Percentiles rank a stretch among this genome's conserved stretches.
phyloP scores from a whole-genome alignment of 164 flowering plant species.

The Dillenia turbinata region DNA sequence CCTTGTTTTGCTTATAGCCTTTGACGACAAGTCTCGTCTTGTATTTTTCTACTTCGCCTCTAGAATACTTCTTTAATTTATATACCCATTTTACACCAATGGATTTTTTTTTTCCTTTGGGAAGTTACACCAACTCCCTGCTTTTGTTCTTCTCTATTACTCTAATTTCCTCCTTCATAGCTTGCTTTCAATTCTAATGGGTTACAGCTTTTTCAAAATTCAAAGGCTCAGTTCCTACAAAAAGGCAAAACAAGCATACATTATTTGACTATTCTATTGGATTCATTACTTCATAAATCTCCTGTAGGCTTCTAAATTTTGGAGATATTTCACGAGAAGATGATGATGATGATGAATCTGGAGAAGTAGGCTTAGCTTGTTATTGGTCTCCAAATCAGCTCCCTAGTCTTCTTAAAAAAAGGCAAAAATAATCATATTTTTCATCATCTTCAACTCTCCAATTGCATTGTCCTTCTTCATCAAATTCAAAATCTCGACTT shows the following conservation, averaged over 20 bases:
- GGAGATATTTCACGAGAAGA: too few species aligned
- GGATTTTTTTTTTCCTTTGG: conserved; percentile 2
- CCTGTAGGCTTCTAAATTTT: not conserved
- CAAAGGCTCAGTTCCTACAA: not conserved
- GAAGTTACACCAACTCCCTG: not conserved
- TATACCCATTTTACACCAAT: not conserved
- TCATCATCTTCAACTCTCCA: not conserved
- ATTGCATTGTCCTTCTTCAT: conserved; percentile 3
- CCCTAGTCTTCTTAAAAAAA: not conserved
- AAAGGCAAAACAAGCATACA: too few species aligned
- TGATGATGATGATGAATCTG: too few species aligned
- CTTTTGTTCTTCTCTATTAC: not conserved
- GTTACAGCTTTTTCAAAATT: not conserved
- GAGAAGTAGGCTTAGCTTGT: too few species aligned
- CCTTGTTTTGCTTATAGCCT: not conserved
- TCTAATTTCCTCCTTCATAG: too few species aligned
- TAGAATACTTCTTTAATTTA: not conserved
- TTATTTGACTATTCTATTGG: not conserved
- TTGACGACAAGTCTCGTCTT: too few species aligned
- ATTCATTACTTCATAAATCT: not conserved
- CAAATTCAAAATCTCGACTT: conserved; percentile 5
- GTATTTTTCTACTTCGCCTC: not conserved
- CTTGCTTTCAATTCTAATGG: not conserved
- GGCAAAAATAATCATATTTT: too few species aligned
- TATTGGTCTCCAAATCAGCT: too few species aligned